These are phyloP conservation scores for Calamus simplicifolius DNA, from an alignment of 176 grass and related monocot species.

Conservation along the genomic window DNA sequence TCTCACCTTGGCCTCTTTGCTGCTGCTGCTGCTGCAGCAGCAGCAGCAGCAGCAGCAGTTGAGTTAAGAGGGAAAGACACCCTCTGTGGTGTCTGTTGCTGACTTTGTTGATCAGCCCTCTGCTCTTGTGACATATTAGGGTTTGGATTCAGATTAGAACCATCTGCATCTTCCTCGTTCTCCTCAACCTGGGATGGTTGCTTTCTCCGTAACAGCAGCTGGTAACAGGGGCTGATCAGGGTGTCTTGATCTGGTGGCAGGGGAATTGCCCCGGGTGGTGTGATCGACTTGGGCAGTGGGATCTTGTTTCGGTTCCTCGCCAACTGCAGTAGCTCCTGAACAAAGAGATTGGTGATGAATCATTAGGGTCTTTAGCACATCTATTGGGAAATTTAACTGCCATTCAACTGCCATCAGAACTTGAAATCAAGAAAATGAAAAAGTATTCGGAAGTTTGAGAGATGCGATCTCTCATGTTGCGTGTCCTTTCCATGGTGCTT, in stretches of 20 bases:
- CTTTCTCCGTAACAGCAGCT: conserved; percentile 54
- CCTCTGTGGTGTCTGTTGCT: conserved; percentile 47
- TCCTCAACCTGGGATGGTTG: conserved; percentile 44
- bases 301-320: conserved; percentile 72
- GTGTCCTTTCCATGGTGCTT: too few relatives aligned
- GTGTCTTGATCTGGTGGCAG: conserved; percentile 84
- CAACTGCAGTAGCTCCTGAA: conserved; percentile 73
- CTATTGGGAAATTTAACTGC: too few relatives aligned
- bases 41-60: conserved; percentile 32
- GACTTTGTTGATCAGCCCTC: conserved; percentile 40
- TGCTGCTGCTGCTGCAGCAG: conserved; percentile 8
- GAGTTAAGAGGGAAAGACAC: conserved; percentile 78
- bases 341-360: background rate
- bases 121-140: conserved; percentile 36
- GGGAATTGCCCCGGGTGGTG: conserved; percentile 76
- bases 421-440: too few relatives aligned
- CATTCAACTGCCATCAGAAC: too few relatives aligned
- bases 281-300: conserved; percentile 71
- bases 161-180: conserved; percentile 48
- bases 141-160: conserved; percentile 17
- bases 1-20: too few relatives aligned
- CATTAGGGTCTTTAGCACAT: too few relatives aligned
- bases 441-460: too few relatives aligned
- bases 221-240: conserved; percentile 71
- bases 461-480: too few relatives aligned